A percentile compares a stretch with the other conserved stretches of the same genome.
phyloP scores from a whole-genome alignment of 345 rosid genomes.

The Bruguiera gymnorhiza region DNA sequence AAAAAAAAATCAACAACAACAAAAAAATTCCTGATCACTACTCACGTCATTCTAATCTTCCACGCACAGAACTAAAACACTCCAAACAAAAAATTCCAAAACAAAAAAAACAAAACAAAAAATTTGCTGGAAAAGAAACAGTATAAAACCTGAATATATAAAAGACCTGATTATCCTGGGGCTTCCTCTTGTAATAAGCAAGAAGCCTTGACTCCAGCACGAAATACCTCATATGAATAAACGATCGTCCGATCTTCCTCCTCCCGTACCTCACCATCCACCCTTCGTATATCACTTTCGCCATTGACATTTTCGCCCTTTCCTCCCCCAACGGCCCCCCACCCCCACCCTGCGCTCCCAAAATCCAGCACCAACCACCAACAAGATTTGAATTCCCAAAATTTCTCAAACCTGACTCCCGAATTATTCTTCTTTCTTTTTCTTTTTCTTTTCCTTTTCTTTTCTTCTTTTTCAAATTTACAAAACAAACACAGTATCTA shows the following conservation, averaged over 20 bases:
- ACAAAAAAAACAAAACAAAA: background rate
- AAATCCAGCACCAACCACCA: background rate
- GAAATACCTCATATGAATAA: constrained; percentile 94
- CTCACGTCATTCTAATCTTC: background rate
- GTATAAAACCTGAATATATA: background rate
- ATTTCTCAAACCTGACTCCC: too few species aligned
- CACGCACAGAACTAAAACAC: background rate
- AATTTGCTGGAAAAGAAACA: background rate
- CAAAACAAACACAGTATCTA: too few species aligned
- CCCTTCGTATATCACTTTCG: constrained; percentile 92
- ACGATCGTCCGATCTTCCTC: constrained; percentile 95
- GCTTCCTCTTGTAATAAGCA: constrained; percentile 97
- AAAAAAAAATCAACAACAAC: constrained; percentile 3
- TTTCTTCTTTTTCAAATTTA: too few species aligned
- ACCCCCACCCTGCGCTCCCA: constrained; percentile 3
- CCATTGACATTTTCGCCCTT: constrained; percentile 29
- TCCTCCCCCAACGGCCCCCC: background rate
- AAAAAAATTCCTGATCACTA: background rate
- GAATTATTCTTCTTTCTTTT: too few species aligned
- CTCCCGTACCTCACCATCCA: constrained; percentile 99
- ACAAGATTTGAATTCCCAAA: background rate
- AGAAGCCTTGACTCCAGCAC: constrained; percentile 88
- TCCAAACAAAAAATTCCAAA: background rate
- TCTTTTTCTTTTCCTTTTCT: too few species aligned
- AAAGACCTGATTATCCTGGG: constrained; percentile 82